Evolutionary conservation across 1,284 basidiomycete genomes (phyloP), one percentile per base, ranked within the genome.

Genomic region (Volvariella surrecta): DNA sequence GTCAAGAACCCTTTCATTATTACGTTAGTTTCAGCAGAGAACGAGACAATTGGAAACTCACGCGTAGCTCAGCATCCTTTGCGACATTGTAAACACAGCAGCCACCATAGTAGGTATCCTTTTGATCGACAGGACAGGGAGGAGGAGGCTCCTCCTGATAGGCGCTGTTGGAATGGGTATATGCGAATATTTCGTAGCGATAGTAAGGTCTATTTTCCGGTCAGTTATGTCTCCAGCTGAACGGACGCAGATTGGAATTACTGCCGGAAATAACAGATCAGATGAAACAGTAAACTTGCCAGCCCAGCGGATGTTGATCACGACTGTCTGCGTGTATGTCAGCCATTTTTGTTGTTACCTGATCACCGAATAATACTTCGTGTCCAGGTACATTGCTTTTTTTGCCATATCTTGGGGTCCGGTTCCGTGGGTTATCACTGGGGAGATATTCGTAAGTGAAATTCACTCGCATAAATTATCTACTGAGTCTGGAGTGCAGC

Each of bases 381-480:
- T 28, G 20, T 15, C 37, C 4, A 55, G 53, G 59, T 81, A 76
- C 66, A 77, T 79, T 48, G 70, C 58, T 4, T 59, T 60, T 44
- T 82, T 79, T 60, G 79, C 79, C 15, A 68, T 70, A 18, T 81
- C 80, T 2, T 82, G 80, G 79, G 79, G 79, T 46, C 76, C 78
- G 43, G 70, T 78, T 49, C 73, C 75, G 1, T 83, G 79, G 79
- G 77, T 82, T 54, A 63, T 82, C 56, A 73, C 70, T 30, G 75
- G 77, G 51, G 74, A 81, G 62, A 74, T 81, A 55, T 76, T 69
- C 68, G 53, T 55, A 16, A 44, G 52, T 8, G 32, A 0, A 17
- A 8, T 13, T 18, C 8, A 11, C 9, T 22, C 18, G 11, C 7
- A 6, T 7, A 16, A 31, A 7, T 30, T 8, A 11, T 11, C n/a